These are phyloP conservation scores for Erigeron canadensis DNA, from an alignment of 129 eudicot genomes.

Conservation along the genomic window DNA sequence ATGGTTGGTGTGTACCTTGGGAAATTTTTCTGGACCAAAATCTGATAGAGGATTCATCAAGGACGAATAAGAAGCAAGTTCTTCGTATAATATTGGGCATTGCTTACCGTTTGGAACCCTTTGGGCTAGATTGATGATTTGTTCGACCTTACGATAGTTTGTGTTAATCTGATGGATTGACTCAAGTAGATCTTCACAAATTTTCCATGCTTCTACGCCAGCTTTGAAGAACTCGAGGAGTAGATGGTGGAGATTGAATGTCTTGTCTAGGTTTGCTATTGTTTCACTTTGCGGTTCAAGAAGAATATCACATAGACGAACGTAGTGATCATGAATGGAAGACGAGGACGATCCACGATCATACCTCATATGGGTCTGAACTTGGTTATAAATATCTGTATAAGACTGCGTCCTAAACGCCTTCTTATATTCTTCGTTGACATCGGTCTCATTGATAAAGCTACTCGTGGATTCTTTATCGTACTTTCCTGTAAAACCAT, in stretches of 20 bases:
- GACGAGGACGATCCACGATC: conserved; percentile 20
- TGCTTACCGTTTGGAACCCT: conserved; percentile 13
- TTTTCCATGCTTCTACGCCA: conserved; percentile 49
- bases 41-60: conserved; percentile 48
- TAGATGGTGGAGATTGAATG: conserved; percentile 41
- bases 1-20: conserved; percentile 36
- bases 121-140: conserved; percentile 34
- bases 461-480: conserved; percentile 23
- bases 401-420: conserved; percentile 78
- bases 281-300: conserved; percentile 62
- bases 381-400: conserved; percentile 49
- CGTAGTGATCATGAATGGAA: conserved; percentile 29
- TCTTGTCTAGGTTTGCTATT: conserved; percentile 33
- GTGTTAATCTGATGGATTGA: conserved; percentile 47
- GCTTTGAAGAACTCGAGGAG: conserved; percentile 51
- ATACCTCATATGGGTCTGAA: conserved; percentile 44
- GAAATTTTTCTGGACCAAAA: conserved; percentile 35
- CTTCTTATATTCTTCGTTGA: conserved; percentile 64
- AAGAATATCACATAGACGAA: conserved; percentile 42
- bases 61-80: conserved; percentile 46
- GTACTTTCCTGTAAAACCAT: conserved; percentile 31
- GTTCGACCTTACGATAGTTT: conserved; percentile 38
- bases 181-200: conserved; percentile 63
- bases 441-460: conserved; percentile 43
- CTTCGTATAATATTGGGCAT: conserved; percentile 11